phyloP scores from a whole-genome alignment of 2,329 filamentous ascomycete genomes.

The Fusarium napiforme region DNA sequence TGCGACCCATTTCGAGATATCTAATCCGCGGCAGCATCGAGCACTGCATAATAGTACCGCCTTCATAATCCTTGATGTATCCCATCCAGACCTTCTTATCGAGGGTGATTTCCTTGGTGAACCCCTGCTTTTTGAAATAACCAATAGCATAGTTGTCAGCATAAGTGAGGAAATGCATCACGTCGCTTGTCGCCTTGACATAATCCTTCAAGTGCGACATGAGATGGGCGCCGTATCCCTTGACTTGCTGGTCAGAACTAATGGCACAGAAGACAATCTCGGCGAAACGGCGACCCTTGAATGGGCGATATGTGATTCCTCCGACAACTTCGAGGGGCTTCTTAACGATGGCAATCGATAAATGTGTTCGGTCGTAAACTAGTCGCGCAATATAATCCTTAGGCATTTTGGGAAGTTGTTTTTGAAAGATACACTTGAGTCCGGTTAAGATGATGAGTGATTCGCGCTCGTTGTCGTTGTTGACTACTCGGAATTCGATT shows the following conservation, averaged over 20 bases:
- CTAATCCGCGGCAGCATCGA: conserved; percentile 95
- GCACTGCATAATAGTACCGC: conserved; percentile 99
- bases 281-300: conserved; percentile 90
- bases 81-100: conserved; percentile 96
- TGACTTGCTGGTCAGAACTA: conserved; percentile 97
- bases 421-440: conserved; percentile 97
- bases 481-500: conserved; percentile 97
- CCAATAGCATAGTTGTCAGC: conserved; percentile 99
- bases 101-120: conserved; percentile 97
- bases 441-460: conserved; percentile 95
- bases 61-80: conserved; percentile 99
- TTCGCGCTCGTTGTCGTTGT: conserved; percentile 90
- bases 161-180: conserved; percentile 99
- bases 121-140: conserved; percentile 99
- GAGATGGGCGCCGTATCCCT: conserved; percentile 95
- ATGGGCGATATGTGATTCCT: conserved; percentile 95
- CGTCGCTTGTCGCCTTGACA: conserved; percentile 93
- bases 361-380: conserved; percentile 95
- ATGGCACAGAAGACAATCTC: conserved; percentile 99
- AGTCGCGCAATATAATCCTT: conserved; percentile 98
- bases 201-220: conserved; percentile 99
- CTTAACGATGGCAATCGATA: conserved; percentile 97
- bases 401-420: conserved; percentile 98
- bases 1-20: conserved; percentile 90
- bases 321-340: conserved; percentile 95